Evolutionary conservation across 352 stramenopile genomes (phyloP), one percentile per base, ranked within the genome.

Genomic region (Phytophthora meadii): DNA sequence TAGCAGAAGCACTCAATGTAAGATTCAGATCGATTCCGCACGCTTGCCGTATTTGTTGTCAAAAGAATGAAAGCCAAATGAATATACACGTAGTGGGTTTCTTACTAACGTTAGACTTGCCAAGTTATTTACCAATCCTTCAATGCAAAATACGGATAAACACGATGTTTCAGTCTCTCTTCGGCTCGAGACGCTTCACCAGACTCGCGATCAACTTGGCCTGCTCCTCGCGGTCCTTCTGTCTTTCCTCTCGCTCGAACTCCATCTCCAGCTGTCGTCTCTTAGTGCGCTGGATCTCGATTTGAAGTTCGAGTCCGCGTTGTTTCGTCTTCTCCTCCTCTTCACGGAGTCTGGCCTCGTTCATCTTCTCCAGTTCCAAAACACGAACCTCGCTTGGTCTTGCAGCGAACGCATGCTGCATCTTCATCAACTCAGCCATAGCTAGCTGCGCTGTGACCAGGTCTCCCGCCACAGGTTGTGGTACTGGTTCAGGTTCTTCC

Each of bases 181-280:
- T 70, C 1, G 59, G 53, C 36, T 66, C 59, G 5, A 74, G 54
- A 36, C 54, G 54, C 37, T 67, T 19, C 28, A 74, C 14, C 36
- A 74, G 51, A 40, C 54, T 66, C 30, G 54, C 61, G 39, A 74
- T 66, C 9, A 74, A 27, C 40, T 74, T 74, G 19, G 49, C 51
- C 39, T 74, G 66, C 44, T 74, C 61, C 19, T 74, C 61, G 1
- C 66, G 66, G 44, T 74, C 66, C 47, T 74, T 74, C 49, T 66
- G 49, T 17, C 66, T 50, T 45, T 74, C 66, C 19, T 70, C 61
- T 63, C 61, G 27, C 44, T 74, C 66, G 41, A 74, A 74, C 15
- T 70, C 60, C 10, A 74, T 34, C 28, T 74, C 54, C 44, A 74
- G 24, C 39, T 70, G 60, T 49, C 61, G 50, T 47, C 54, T 52